Conservation (phyloP, 495 filamentous ascomycete genomes). For the Opeltia flavorubescens region DNA sequence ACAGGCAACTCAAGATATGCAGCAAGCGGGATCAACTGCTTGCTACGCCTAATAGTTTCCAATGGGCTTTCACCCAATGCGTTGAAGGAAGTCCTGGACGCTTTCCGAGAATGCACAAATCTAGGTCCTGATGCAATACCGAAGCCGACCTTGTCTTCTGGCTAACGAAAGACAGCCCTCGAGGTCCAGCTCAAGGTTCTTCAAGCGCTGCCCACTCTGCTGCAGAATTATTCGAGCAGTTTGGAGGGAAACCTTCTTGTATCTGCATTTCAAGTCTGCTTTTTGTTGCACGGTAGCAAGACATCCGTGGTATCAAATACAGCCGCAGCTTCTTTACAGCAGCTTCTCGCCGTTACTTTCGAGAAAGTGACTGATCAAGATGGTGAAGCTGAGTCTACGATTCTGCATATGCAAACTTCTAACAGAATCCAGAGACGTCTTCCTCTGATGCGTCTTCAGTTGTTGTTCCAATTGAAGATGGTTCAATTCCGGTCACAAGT, state of each 20-base stretch:
- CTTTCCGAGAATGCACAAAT: conserved; percentile 65
- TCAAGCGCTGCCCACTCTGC: conserved; percentile 77
- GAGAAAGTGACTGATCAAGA: conserved; percentile 81
- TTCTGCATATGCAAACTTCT: neutral
- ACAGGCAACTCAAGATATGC: conserved; percentile 82
- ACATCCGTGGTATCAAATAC: conserved; percentile 86
- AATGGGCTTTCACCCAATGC: conserved; percentile 57
- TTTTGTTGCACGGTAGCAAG: conserved; percentile 77
- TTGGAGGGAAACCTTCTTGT: conserved; percentile 69
- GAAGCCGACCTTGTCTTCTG: neutral
- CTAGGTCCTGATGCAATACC: conserved; percentile 27
- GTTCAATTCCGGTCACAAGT: conserved; percentile 46
- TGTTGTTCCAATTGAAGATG: conserved; percentile 50
- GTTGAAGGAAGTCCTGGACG: conserved; percentile 72
- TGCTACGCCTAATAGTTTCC: conserved; percentile 76
- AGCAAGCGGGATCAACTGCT: conserved; percentile 68
- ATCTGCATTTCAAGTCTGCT: conserved; percentile 76
- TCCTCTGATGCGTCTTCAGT: conserved; percentile 36
- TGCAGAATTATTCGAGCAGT: conserved; percentile 80
- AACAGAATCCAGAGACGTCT: conserved; percentile 24
- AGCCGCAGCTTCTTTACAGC: conserved; percentile 85
- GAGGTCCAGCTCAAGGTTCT: conserved; percentile 95
- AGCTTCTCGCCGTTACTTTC: conserved; percentile 82
- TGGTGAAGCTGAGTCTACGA: conserved; percentile 28
- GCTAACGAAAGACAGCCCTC: conserved; percentile 42